Conservation (phyloP, 2,329 filamentous ascomycete species). For the Fusarium transvaalense region DNA sequence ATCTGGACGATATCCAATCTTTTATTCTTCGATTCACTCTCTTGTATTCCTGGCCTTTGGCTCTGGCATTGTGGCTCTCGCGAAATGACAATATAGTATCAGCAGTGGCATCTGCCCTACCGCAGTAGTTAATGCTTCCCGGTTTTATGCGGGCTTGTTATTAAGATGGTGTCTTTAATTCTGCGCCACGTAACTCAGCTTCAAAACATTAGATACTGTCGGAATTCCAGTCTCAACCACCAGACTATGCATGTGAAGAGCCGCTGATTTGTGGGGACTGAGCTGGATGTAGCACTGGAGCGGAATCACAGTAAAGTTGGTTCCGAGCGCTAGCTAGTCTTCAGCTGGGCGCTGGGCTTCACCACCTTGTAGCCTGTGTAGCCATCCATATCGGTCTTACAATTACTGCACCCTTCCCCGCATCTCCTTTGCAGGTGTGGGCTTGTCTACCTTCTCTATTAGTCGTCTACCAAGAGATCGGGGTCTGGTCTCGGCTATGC, state of each 20-base stretch:
- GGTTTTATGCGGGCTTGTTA: not conserved
- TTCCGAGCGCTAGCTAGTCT: not conserved
- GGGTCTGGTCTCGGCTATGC: slow-evolving; percentile 9
- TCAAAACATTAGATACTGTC: too few relatives aligned
- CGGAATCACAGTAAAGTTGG: too few relatives aligned
- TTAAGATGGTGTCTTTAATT: not conserved
- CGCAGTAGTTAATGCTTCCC: not conserved
- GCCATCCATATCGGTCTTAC: not conserved
- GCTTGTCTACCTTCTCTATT: not conserved
- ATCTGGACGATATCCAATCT: not conserved
- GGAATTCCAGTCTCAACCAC: not conserved
- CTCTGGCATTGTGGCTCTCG: rapidly evolving
- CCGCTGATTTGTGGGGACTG: not conserved
- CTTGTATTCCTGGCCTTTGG: rapidly evolving
- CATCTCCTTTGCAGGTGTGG: not conserved
- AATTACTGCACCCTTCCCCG: not conserved
- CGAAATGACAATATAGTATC: rapidly evolving
- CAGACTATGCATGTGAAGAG: not conserved
- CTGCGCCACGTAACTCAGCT: not conserved
- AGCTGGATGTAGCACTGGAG: not conserved
- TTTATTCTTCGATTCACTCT: not conserved
- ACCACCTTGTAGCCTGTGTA: slow-evolving; percentile 18
- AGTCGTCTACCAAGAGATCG: slow-evolving; percentile 18
- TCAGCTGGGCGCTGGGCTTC: too few relatives aligned
- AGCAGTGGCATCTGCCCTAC: not conserved